Conservation (phyloP, 305 asterid species). For the Fraxinus paxiana region DNA sequence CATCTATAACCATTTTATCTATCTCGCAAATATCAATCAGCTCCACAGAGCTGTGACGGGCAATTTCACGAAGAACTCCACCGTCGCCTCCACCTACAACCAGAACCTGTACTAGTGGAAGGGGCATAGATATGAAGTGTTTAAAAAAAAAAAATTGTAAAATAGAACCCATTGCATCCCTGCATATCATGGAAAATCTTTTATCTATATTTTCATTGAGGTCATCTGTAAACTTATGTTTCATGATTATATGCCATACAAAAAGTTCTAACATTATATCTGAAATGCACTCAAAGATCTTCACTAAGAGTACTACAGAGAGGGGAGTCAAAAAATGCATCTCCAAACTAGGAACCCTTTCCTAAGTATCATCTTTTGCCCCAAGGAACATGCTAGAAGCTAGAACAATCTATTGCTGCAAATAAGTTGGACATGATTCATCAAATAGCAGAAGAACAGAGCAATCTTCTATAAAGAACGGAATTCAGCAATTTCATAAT, state of each 20-base stretch:
- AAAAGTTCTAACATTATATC: not conserved
- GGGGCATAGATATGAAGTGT: not conserved
- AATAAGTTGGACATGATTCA: not conserved
- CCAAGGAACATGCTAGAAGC: not conserved
- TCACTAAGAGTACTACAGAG: not conserved
- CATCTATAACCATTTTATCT: conserved; percentile 94
- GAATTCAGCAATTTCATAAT: not conserved
- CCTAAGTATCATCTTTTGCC: not conserved
- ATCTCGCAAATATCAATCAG: conserved; percentile 89
- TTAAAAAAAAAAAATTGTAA: not conserved
- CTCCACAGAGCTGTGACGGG: conserved; percentile 85
- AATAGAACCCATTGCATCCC: conserved; percentile 1
- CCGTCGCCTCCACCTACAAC: conserved; percentile 99
- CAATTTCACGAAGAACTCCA: conserved; percentile 88
- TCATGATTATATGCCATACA: not conserved
- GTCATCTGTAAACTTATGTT: not conserved
- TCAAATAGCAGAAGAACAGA: not conserved
- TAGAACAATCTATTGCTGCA: not conserved
- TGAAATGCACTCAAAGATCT: not conserved
- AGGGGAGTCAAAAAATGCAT: not conserved
- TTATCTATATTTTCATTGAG: not conserved
- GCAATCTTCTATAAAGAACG: not conserved
- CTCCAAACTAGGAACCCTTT: not conserved
- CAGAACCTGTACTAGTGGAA: conserved; percentile 56
- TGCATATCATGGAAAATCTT: not conserved